Base-by-base conservation (phyloP, 192 early-diverging fungal genomes). In the Paraglomus occultum region DNA sequence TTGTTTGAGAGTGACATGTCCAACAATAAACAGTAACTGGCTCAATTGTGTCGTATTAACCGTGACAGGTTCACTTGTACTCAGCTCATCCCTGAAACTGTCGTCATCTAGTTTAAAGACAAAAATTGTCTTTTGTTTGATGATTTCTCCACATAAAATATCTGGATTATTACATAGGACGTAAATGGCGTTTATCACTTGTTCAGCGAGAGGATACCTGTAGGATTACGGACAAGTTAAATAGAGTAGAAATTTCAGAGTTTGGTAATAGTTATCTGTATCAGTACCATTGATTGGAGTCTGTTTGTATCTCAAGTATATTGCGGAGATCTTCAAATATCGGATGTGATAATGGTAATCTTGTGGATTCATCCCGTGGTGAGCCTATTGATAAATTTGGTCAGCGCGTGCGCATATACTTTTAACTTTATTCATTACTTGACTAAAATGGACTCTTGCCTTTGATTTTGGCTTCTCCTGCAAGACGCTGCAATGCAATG, bases 1-100 rank as follows among this genome's bases (percentile, higher is more conserved):
- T 71, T 97, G 91, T 79, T 97, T 95, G 70, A 98, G 91, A 0
- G 94, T 96, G 14, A 96, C 87, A 76, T 99, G 97, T 0, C 97
- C 96, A 38, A 95, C 89, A 38, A 97, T 80, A 64, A 98, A 98
- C 20, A 95, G 74, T 12, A 99, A 79, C 50, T 95, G 91, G 63
- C 89, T 87, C 9, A 99, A 83, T 46, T 92, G 90, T 74, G 73
- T 47, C 70, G 61, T 52, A 67, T 78, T 57, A 51, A 65, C 59
- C 15, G 73, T 73, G 0, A 67, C 46, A 18, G 74, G 54, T 12
- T 74, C 75, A 44, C 59, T 42, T 23, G 58, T 58, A 2, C 40
- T 55, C 17, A 73, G 71, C 31, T 76, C 75, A n/a, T 76, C 70
- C 0, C 49, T 38, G 2, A 73, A 23, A 55, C 68, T 79, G 17